These are phyloP conservation scores for Rhypophila decipiens DNA, from an alignment of 495 filamentous ascomycete genomes.

Conservation along the genomic window DNA sequence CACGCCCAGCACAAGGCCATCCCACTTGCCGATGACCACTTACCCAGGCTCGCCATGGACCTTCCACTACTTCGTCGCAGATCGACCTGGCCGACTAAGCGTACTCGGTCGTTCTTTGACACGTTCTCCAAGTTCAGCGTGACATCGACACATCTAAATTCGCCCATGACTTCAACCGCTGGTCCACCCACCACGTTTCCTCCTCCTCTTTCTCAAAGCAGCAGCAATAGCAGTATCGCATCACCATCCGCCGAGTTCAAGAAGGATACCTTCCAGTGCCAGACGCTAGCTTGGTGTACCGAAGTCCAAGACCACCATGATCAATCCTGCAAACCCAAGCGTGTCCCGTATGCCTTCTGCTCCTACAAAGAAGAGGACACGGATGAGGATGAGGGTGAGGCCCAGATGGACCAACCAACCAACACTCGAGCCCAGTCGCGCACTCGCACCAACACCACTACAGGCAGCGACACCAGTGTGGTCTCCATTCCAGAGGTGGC, in stretches of 20 bases:
- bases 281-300: slow-evolving; percentile 27
- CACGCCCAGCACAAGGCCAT: slow-evolving; percentile 24
- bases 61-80: slow-evolving; percentile 19
- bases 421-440: too few relatives aligned
- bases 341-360: slow-evolving; percentile 28
- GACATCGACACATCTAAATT: slow-evolving; percentile 7
- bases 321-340: slow-evolving; percentile 8
- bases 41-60: slow-evolving; percentile 12
- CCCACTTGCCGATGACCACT: slow-evolving; percentile 15
- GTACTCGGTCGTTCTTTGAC: slow-evolving; percentile 25
- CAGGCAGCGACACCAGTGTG: too few relatives aligned
- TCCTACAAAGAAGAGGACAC: slow-evolving; percentile 24
- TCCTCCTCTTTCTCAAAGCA: slow-evolving; percentile 1
- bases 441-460: background rate
- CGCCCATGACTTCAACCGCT: background rate
- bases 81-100: slow-evolving; percentile 24
- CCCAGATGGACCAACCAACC: too few relatives aligned
- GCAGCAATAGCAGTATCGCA: background rate
- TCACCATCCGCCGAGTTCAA: slow-evolving; percentile 10
- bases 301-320: slow-evolving; percentile 18
- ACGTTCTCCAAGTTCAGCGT: slow-evolving; percentile 24
- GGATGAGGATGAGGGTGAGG: background rate
- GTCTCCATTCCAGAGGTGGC: slow-evolving; percentile 27
- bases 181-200: too few relatives aligned
- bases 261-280: slow-evolving; percentile 23